Conservation (phyloP, 495 filamentous ascomycete genomes). For the Echria macrotheca region DNA sequence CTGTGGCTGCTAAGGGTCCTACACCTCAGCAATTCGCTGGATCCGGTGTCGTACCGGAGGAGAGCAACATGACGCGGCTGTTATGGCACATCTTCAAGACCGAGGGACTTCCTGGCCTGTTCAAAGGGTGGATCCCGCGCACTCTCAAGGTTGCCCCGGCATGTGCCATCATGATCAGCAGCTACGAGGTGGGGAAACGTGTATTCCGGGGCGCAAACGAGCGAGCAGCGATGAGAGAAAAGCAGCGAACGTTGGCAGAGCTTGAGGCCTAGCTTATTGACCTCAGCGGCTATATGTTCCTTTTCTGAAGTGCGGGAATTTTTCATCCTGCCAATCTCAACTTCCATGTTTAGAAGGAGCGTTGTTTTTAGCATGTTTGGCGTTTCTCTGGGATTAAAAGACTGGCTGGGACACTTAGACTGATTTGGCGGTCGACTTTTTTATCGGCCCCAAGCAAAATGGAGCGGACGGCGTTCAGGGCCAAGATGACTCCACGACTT, state of each 20-base stretch:
- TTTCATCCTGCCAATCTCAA: not conserved
- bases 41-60: constrained; percentile 60
- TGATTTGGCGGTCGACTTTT: too few relatives aligned
- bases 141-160: constrained; percentile 93
- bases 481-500: too few relatives aligned
- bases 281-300: not conserved
- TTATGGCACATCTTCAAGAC: constrained; percentile 81
- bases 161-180: constrained; percentile 99
- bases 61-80: constrained; percentile 67
- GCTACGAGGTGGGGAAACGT: constrained; percentile 92
- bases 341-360: not conserved
- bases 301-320: not conserved
- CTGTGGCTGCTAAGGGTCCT: constrained; percentile 17
- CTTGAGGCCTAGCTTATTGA: too few relatives aligned
- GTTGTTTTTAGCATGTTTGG: constrained; percentile 1
- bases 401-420: too few relatives aligned
- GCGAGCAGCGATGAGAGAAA: constrained; percentile 31
- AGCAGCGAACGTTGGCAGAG: not conserved
- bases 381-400: too few relatives aligned
- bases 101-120: constrained; percentile 76
- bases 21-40: too few relatives aligned
- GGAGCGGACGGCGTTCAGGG: too few relatives aligned
- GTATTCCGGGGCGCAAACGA: constrained; percentile 78
- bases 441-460: too few relatives aligned
- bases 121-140: constrained; percentile 83